Conservation (phyloP, 257 asterid species). For the Solanum peruvianum region DNA sequence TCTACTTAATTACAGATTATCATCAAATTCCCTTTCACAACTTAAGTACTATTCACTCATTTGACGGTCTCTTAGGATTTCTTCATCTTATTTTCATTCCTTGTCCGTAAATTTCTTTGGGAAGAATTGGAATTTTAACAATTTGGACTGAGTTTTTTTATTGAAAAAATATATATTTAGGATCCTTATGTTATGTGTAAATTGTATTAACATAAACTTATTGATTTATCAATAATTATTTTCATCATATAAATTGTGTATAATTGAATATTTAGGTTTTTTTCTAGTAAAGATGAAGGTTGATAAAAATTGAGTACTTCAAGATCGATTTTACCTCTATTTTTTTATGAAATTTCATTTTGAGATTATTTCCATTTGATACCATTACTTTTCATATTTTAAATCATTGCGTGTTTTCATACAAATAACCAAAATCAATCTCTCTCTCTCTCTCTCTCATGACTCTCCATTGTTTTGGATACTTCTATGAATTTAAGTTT, state of each 20-base stretch:
- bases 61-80: neutral
- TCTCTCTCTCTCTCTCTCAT: neutral
- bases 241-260: neutral
- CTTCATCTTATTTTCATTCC: neutral
- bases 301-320: neutral
- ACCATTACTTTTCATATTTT: neutral
- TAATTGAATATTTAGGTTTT: too few species aligned
- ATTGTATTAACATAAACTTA: neutral
- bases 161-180: too few species aligned
- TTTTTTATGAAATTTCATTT: neutral
- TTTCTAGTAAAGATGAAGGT: neutral
- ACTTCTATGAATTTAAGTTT: neutral
- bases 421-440: neutral
- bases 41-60: neutral
- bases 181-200: neutral
- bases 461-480: neutral
- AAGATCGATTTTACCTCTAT: neutral
- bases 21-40: neutral
- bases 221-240: neutral
- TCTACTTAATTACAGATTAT: neutral
- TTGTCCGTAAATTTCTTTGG: neutral
- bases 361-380: neutral
- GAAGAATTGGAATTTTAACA: neutral
- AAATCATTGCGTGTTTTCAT: neutral
- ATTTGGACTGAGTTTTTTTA: neutral